Evolutionary conservation across 2,329 filamentous ascomycete genomes (phyloP).

Genomic region (Xylariomycetidae sp.): DNA sequence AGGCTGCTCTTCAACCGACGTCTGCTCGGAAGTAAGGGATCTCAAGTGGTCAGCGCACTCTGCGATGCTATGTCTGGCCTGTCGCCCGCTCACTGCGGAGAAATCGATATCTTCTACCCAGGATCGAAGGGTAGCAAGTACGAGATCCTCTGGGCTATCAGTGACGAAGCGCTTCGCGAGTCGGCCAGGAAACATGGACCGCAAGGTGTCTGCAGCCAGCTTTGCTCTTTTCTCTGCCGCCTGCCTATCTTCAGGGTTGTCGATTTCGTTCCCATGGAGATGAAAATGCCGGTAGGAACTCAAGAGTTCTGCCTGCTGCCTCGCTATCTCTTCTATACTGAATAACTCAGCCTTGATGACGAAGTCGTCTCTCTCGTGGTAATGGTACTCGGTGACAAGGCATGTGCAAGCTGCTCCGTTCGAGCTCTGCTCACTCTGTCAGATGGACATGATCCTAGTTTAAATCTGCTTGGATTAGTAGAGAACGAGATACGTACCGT

Average conservation of each 20-base stretch:
- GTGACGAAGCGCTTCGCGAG: conserved; percentile 17
- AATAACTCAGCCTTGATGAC: conserved; percentile 31
- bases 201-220: conserved; percentile 33
- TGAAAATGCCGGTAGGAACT: conserved; percentile 32
- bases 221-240: conserved; percentile 24
- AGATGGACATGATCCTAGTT: not conserved
- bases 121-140: conserved; percentile 13
- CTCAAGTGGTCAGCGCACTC: conserved; percentile 31
- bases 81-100: conserved; percentile 1
- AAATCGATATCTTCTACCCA: conserved; percentile 18
- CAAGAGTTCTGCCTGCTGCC: conserved; percentile 33
- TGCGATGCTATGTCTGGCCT: conserved; percentile 7
- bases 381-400: conserved; percentile 42
- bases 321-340: conserved; percentile 22
- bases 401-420: conserved; percentile 42
- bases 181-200: conserved; percentile 29
- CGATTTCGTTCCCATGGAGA: conserved; percentile 13
- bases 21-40: conserved; percentile 33
- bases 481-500: conserved; percentile 30
- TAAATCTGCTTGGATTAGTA: not conserved
- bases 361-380: conserved; percentile 28
- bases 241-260: conserved; percentile 13
- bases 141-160: conserved; percentile 1
- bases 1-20: conserved; percentile 12
- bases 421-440: conserved; percentile 32